Conservation (phyloP, 176 grass and related monocot genomes). For the Oryza meyeriana region DNA sequence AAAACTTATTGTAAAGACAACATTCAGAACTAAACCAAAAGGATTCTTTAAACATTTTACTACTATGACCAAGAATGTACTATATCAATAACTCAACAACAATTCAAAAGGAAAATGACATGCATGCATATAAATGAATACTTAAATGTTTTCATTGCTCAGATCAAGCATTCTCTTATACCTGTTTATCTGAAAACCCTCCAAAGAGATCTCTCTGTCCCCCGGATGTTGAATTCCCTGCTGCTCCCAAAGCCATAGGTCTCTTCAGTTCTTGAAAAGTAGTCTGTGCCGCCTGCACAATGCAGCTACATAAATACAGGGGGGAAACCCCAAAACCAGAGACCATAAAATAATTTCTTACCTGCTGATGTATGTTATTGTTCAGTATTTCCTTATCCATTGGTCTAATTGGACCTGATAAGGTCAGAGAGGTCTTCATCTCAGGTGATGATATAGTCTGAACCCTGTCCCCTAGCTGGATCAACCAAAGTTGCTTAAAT, state of each 20-base stretch:
- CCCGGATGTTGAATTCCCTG: conserved; percentile 48
- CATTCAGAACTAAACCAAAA: not conserved
- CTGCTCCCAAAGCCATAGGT: conserved; percentile 51
- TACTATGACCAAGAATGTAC: not conserved
- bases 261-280: conserved; percentile 48
- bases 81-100: conserved; percentile 14
- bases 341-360: conserved; percentile 25
- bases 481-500: not conserved
- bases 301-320: conserved; percentile 15
- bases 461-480: conserved; percentile 25
- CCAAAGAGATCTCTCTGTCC: conserved; percentile 29
- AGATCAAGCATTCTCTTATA: conserved; percentile 12
- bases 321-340: not conserved
- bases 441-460: conserved; percentile 25
- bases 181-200: conserved; percentile 45
- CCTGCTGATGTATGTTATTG: conserved; percentile 32
- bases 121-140: conserved; percentile 19
- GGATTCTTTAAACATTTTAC: not conserved
- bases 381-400: conserved; percentile 35
- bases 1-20: not conserved
- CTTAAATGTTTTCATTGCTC: not conserved
- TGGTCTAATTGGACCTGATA: conserved; percentile 24
- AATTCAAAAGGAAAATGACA: conserved; percentile 22
- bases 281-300: conserved; percentile 22
- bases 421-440: conserved; percentile 16